Base-by-base conservation (phyloP, 2,329 filamentous ascomycete genomes). In the Venturia carpophila region DNA sequence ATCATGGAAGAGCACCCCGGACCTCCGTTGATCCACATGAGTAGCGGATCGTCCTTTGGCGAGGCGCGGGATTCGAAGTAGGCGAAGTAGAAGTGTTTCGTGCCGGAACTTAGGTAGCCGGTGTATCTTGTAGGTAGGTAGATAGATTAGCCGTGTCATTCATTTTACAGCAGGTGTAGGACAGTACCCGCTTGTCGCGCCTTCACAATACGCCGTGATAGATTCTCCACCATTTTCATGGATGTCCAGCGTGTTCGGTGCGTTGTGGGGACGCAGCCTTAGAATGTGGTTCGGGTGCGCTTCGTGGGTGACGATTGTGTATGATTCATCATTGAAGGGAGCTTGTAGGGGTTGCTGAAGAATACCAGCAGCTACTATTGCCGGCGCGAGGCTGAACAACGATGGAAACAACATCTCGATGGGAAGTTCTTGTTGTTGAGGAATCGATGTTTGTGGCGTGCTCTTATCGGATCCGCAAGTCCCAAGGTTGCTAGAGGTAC, bases 1-100 rank as follows among this genome's bases (percentile, higher is more conserved):
- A 81, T 75, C 70, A 83, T 73, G 9, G 79, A 83, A 13, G 79
- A 81, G 42, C 77, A 77, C 2, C 83, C 84, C 0, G 84, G 84
- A 0, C 84, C 84, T 24, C 84, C 84, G 76, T 74, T 79, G 47
- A 79, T 72, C 77, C 77, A 79, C 63, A 79, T 70, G 24, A 75
- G 71, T 5, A 76, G 66, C 3, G 75, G 75, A 58, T 75, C 74
- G 43, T 73, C 69, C 3, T 75, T 71, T 3, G 76, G 74, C 30
- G 71, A 71, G 65, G 70, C 69, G 55, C 77, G 73, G 10, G 73
- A 75, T 67, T 78, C 77, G 64, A 78, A 78, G 70, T 77, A 79
- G 76, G 77, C 78, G 70, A 78, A 79, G 70, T 78, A 79, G 64
- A 80, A 72, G 67, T 80, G 78, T 62, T 79, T 77, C 27, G 69